A percentile compares a stretch with the other conserved stretches of the same genome.
Conservation (phyloP, 148 eudicot genomes). For the Limonium bicolor region DNA sequence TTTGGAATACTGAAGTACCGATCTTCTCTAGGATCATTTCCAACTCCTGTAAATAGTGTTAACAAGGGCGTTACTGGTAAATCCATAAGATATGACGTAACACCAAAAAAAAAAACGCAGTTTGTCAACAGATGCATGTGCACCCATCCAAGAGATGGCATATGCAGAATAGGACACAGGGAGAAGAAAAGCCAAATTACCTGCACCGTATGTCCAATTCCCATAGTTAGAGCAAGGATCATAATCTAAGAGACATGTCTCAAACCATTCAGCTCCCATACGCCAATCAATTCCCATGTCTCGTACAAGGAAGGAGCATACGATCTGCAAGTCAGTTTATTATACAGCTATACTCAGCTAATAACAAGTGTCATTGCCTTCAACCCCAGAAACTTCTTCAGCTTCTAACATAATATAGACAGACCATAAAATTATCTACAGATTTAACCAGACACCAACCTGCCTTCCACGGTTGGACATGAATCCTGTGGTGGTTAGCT, state of each 20-base stretch:
- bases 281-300: conserved; percentile 98
- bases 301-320: conserved; percentile 91
- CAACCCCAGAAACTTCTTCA: not conserved
- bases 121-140: not conserved
- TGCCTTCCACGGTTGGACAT: conserved; percentile 97
- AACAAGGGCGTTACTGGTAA: not conserved
- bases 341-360: not conserved
- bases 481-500: conserved; percentile 73
- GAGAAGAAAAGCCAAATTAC: conserved; percentile 17
- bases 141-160: not conserved
- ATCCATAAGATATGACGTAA: not conserved
- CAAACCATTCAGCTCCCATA: conserved; percentile 99
- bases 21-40: conserved; percentile 94
- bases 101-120: not conserved
- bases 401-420: not conserved
- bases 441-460: conserved; percentile 16
- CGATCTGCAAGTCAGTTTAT: conserved; percentile 36
- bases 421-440: not conserved
- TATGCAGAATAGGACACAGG: not conserved
- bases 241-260: conserved; percentile 84
- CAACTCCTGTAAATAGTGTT: conserved; percentile 44
- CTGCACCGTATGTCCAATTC: conserved; percentile 98
- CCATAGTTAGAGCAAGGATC: conserved; percentile 98
- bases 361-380: not conserved
- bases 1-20: conserved; percentile 95